Evolutionary conservation across 139 green algal genomes (phyloP).

Genomic region (Chlorella ohadii): DNA sequence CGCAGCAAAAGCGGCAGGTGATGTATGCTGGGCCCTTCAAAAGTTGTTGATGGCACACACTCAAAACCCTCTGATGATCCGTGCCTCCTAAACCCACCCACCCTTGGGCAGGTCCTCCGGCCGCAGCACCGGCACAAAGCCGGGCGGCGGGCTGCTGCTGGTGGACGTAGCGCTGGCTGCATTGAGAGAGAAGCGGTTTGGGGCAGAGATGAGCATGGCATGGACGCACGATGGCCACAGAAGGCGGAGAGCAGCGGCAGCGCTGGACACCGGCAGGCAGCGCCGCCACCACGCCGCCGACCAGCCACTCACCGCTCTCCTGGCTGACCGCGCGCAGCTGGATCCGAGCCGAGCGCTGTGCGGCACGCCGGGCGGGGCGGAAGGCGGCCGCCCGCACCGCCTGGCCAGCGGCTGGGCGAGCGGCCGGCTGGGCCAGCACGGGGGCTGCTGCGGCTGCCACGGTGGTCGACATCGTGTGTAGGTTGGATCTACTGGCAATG

Average conservation of each 20-base stretch:
- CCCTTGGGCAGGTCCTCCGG: conserved; percentile 91
- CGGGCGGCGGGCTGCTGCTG: conserved; percentile 11
- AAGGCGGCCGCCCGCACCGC: not conserved
- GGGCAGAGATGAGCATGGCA: too few species aligned
- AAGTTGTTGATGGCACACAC: too few species aligned
- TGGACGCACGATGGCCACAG: not conserved
- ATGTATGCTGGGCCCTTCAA: too few species aligned
- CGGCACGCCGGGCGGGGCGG: not conserved
- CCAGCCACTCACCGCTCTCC: conserved; percentile 9
- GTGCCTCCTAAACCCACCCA: conserved; percentile 29
- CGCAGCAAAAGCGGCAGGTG: too few species aligned
- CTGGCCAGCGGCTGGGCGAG: not conserved
- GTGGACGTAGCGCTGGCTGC: not conserved
- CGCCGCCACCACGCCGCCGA: not conserved
- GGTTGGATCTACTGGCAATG: not conserved
- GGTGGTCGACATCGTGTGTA: not conserved
- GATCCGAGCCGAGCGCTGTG: not conserved
- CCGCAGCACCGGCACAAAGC: conserved; percentile 77
- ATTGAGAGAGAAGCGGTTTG: not conserved
- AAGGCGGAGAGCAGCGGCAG: not conserved
- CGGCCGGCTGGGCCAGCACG: not conserved
- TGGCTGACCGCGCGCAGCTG: conserved; percentile 11
- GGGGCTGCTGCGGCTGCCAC: not conserved
- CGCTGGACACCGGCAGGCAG: not conserved
- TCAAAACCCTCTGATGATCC: not conserved